These are phyloP conservation scores for Penicillium chermesinum DNA, from an alignment of 495 filamentous ascomycete genomes.

Conservation along the genomic window DNA sequence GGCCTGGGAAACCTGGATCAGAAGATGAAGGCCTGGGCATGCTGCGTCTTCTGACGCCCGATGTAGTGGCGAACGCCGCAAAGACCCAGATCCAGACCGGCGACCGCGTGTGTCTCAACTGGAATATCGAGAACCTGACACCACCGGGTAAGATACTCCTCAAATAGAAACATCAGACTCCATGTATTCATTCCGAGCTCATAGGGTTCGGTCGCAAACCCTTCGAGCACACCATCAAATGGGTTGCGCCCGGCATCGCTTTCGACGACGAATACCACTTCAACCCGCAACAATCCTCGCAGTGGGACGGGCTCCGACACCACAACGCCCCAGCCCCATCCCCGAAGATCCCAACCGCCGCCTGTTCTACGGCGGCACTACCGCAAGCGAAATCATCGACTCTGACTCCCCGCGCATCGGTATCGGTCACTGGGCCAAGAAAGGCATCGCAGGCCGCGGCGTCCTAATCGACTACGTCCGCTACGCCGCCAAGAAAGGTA, in stretches of 20 bases:
- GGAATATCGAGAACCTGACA: slow-evolving; percentile 47
- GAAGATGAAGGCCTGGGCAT: slow-evolving; percentile 51
- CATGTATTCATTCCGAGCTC: not conserved
- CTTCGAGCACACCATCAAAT: slow-evolving; percentile 55
- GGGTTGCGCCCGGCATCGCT: slow-evolving; percentile 41
- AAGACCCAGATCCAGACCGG: slow-evolving; percentile 45
- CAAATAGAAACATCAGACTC: too few species aligned
- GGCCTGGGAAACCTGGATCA: slow-evolving; percentile 41
- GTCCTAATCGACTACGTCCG: slow-evolving; percentile 52
- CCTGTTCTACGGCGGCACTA: slow-evolving; percentile 52
- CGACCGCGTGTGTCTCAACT: slow-evolving; percentile 47
- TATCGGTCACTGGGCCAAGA: slow-evolving; percentile 43
- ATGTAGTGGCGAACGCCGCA: slow-evolving; percentile 43
- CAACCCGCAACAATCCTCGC: slow-evolving; percentile 71
- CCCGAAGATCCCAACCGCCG: slow-evolving; percentile 30
- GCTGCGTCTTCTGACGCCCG: slow-evolving; percentile 45
- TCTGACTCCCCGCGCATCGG: slow-evolving; percentile 48
- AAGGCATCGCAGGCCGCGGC: slow-evolving; percentile 52
- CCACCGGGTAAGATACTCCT: slow-evolving; percentile 41
- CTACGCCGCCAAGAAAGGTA: slow-evolving; percentile 43
- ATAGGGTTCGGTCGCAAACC: slow-evolving; percentile 49
- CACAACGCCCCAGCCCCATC: slow-evolving; percentile 36
- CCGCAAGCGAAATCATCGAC: slow-evolving; percentile 47
- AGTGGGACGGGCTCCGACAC: slow-evolving; percentile 77
- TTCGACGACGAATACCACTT: slow-evolving; percentile 67